Evolutionary conservation across 1,284 basidiomycete genomes (phyloP).

Genomic region (Chondrostereum purpureum): DNA sequence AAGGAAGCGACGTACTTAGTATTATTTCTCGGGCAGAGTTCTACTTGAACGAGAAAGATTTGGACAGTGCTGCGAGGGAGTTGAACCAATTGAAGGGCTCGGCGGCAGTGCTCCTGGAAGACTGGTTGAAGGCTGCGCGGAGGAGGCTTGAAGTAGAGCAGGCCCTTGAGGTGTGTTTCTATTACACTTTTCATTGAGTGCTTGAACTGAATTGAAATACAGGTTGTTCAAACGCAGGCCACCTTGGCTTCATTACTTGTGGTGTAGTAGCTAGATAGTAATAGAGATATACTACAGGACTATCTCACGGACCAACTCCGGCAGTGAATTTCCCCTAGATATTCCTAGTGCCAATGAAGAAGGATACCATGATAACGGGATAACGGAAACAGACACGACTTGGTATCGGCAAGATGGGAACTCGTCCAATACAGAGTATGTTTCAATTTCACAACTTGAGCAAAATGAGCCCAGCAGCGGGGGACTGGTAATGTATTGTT

Average conservation of each 20-base stretch:
- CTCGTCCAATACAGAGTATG: no score
- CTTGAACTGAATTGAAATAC: no score
- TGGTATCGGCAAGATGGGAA: no score
- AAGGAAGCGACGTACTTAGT: constrained; percentile 81
- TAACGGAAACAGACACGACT: no score
- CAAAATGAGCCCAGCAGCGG: no score
- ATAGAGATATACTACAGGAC: no score
- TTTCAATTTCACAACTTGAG: no score
- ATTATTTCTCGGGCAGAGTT: constrained; percentile 88
- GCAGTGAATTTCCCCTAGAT: no score
- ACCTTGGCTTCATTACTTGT: constrained; percentile 59
- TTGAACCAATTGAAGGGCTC: constrained; percentile 88
- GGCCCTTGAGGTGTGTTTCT: constrained; percentile 72
- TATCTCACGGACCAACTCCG: no score
- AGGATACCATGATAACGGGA: no score
- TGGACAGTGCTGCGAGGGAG: constrained; percentile 88
- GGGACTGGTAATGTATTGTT: no score
- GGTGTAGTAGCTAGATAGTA: constrained; percentile 30
- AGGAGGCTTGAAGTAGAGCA: constrained; percentile 89
- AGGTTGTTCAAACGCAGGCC: constrained; percentile 79
- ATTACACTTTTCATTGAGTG: constrained; percentile 2
- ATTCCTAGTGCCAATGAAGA: no score
- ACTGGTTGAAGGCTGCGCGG: constrained; percentile 92
- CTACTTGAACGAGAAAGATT: constrained; percentile 85
- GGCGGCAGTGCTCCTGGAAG: constrained; percentile 75